Conservation (phyloP, 495 filamentous ascomycete species). For the Cetradonia linearis region DNA sequence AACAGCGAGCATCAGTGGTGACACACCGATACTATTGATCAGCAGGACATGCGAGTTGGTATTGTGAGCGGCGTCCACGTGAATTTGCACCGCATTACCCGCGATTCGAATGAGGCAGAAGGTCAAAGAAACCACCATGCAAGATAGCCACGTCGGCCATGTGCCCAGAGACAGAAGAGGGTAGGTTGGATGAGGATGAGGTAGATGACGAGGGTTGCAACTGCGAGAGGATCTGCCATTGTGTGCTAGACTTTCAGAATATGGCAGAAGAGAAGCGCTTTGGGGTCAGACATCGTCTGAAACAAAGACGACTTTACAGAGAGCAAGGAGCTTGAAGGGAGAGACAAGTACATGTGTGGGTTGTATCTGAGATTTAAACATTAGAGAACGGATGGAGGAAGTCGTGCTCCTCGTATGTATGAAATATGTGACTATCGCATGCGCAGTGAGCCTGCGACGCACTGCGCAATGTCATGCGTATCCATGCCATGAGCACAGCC, state of each 20-base stretch:
- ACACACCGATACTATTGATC: constrained; percentile 35
- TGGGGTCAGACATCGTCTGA: background rate
- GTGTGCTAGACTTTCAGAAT: background rate
- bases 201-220: constrained; percentile 33
- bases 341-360: background rate
- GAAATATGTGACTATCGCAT: background rate
- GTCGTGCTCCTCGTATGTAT: background rate
- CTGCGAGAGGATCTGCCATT: constrained; percentile 27
- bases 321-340: background rate
- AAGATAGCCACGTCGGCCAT: constrained; percentile 30
- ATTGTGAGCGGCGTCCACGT: constrained; percentile 18
- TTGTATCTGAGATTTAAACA: background rate
- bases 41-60: constrained; percentile 26
- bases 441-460: background rate
- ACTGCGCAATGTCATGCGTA: background rate
- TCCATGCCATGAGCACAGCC: background rate
- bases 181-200: constrained; percentile 26
- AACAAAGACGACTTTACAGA: background rate
- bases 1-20: constrained; percentile 34
- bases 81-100: constrained; percentile 29
- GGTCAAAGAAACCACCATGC: constrained; percentile 33
- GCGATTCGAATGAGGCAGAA: constrained; percentile 34
- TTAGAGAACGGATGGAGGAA: background rate
- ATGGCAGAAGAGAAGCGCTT: background rate
- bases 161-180: constrained; percentile 29